Evolutionary conservation across 2,329 filamentous ascomycete genomes (phyloP).

Genomic region (Aureobasidium sp.): DNA sequence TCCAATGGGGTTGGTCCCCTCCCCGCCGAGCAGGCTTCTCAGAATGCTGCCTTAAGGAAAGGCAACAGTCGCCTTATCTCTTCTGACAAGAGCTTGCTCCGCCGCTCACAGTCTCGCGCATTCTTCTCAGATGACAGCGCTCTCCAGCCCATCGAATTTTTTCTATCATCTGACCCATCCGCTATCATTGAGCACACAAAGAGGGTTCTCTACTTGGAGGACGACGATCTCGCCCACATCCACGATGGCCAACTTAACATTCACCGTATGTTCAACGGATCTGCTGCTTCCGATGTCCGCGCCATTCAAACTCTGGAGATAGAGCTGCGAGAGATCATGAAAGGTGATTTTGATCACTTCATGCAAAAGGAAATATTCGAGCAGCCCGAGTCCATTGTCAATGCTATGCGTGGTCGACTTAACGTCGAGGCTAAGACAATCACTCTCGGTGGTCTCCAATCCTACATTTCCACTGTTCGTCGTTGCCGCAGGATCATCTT

Average conservation of each 20-base stretch:
- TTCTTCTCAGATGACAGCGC: constrained; percentile 99
- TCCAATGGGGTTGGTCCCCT: constrained; percentile 91
- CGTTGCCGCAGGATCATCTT: constrained; percentile 98
- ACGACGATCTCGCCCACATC: constrained; percentile 99
- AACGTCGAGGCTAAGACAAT: constrained; percentile 95
- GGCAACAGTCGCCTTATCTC: constrained; percentile 74
- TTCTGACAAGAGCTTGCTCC: constrained; percentile 97
- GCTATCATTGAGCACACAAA: constrained; percentile 99
- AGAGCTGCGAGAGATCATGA: constrained; percentile 99
- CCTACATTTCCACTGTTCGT: constrained; percentile 97
- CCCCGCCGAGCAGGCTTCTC: constrained; percentile 92
- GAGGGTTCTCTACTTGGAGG: constrained; percentile 99
- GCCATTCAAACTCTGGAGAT: constrained; percentile 99
- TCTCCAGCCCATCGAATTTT: constrained; percentile 99
- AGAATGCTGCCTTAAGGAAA: constrained; percentile 98
- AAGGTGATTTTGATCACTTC: constrained; percentile 99
- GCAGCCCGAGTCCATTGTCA: constrained; percentile 99
- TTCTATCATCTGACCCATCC: constrained; percentile 98
- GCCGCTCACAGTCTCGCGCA: constrained; percentile 97
- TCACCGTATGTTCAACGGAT: constrained; percentile 96
- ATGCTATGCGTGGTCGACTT: constrained; percentile 99
- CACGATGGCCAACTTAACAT: constrained; percentile 99
- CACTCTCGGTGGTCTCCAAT: constrained; percentile 93
- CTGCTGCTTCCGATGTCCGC: constrained; percentile 96
- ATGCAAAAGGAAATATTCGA: constrained; percentile 99